Conservation (phyloP, 805 yeast genomes). For the Ogataea sp. region DNA sequence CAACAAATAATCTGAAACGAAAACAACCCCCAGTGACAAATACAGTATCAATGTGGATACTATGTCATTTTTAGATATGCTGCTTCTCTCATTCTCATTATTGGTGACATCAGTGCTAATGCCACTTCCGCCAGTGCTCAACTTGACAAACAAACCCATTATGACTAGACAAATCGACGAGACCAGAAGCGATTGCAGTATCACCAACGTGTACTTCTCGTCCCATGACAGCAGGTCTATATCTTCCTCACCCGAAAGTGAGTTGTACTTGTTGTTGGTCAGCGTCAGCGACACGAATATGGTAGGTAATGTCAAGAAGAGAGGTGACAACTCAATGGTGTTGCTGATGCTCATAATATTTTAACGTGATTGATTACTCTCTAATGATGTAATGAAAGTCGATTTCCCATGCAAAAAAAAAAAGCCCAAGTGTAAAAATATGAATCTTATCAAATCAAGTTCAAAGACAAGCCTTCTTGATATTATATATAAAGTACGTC, state of each 20-base stretch:
- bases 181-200: slow-evolving; percentile 15
- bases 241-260: slow-evolving; percentile 1
- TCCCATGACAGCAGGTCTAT: neutral
- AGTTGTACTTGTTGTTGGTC: slow-evolving; percentile 7
- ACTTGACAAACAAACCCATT: neutral
- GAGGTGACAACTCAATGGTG: slow-evolving; percentile 22
- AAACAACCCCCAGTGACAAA: slow-evolving; percentile 9
- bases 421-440: no score
- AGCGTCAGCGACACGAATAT: slow-evolving; percentile 22
- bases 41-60: neutral
- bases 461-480: no score
- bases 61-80: neutral
- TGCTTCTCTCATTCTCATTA: no score
- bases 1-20: slow-evolving; percentile 7
- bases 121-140: no score
- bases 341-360: slow-evolving; percentile 4
- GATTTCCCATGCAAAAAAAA: no score
- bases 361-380: no score
- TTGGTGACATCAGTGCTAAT: no score
- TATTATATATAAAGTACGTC: no score
- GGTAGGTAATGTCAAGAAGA: slow-evolving; percentile 26
- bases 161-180: slow-evolving; percentile 8
- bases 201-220: slow-evolving; percentile 4
- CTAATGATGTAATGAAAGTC: no score
- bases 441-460: no score